These are phyloP conservation scores for Lasiosphaeria miniovina DNA, from an alignment of 495 filamentous ascomycete genomes.

Conservation along the genomic window DNA sequence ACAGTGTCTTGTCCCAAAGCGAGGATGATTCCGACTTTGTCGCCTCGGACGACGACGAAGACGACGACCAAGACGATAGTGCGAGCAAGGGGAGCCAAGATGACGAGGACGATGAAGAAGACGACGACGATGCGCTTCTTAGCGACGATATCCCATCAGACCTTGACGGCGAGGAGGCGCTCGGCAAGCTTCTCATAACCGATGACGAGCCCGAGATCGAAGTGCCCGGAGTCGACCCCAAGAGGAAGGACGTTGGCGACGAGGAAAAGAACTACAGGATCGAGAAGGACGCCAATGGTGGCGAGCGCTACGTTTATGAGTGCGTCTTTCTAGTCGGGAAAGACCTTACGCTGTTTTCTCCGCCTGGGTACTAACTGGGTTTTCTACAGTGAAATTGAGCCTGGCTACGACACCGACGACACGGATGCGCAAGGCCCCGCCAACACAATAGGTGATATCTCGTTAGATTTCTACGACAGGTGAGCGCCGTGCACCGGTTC, in stretches of 20 bases:
- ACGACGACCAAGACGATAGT: slow-evolving; percentile 24
- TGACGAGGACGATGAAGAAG: slow-evolving; percentile 52
- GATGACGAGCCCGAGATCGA: slow-evolving; percentile 28
- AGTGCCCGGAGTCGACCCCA: slow-evolving; percentile 34
- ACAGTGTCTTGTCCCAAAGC: slow-evolving; percentile 34
- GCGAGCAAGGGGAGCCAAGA: slow-evolving; percentile 19
- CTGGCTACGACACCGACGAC: slow-evolving; percentile 94
- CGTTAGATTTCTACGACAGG: slow-evolving; percentile 89
- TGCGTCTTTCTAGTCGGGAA: slow-evolving; percentile 13
- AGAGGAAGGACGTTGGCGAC: slow-evolving; percentile 26
- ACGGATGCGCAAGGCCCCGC: slow-evolving; percentile 71
- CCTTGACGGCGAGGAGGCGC: slow-evolving; percentile 40
- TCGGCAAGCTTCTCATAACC: slow-evolving; percentile 29
- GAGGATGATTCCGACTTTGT: slow-evolving; percentile 27
- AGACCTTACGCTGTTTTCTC: background rate
- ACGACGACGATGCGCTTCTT: slow-evolving; percentile 49
- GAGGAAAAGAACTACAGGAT: slow-evolving; percentile 57
- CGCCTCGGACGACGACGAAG: slow-evolving; percentile 15
- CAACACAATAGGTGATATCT: slow-evolving; percentile 96
- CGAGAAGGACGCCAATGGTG: slow-evolving; percentile 53
- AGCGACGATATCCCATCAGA: slow-evolving; percentile 60
- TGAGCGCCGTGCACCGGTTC: slow-evolving; percentile 28
- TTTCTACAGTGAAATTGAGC: slow-evolving; percentile 80
- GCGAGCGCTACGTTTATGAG: slow-evolving; percentile 58
- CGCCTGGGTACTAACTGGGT: slow-evolving; percentile 13